Evolutionary conservation across 1,139 yeast species (phyloP), one percentile per base, ranked within the genome.

Genomic region (Pneumocystis wakefieldiae): DNA sequence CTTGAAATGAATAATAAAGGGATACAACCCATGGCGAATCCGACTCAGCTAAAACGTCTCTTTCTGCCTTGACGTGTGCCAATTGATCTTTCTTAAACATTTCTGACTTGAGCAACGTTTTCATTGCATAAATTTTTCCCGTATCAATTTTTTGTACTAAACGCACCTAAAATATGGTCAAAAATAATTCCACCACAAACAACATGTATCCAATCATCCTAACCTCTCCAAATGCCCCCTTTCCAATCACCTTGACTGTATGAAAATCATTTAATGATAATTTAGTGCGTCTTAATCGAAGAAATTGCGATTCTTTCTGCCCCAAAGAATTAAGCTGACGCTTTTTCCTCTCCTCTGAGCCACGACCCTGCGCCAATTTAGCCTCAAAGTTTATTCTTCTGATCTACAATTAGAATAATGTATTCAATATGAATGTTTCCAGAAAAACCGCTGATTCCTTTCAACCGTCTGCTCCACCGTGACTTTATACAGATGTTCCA

Each of bases 1-100:
- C 90, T 72, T 84, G 90, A 74, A 84, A 84, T 1, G 88, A 83
- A 71, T 84, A 84, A 72, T 83, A 85, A 63, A 84, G 77, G 2
- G 86, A 82, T 36, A 84, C 90, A 60, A 85, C 89, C 90, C 90
- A 84, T 0, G 88, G 88, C 6, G 87, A 83, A 72, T 85, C 89
- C 65, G 85, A 79, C 5, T 87, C 87, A 0, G 89, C 90, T 69
- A 84, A 76, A 14, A 85, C 87, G 71, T 84, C 90, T 69, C 90
- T 77, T 73, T 84, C 90, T 1, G 90, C 89, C 70, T 83, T 83
- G 64, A 85, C 89, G 70, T 84, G 90, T 3, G 89, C 89, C 67
- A 85, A 76, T 36, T 84, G 90, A 69, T 84, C 89, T 70, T 84
- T 83, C 69, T 83, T 83, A 74, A 82, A 84, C 89, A 85, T 84